Percentiles rank a stretch among this genome's conserved stretches.
phyloP scores from a whole-genome alignment of 129 eudicot genomes.

The Centella asiatica region DNA sequence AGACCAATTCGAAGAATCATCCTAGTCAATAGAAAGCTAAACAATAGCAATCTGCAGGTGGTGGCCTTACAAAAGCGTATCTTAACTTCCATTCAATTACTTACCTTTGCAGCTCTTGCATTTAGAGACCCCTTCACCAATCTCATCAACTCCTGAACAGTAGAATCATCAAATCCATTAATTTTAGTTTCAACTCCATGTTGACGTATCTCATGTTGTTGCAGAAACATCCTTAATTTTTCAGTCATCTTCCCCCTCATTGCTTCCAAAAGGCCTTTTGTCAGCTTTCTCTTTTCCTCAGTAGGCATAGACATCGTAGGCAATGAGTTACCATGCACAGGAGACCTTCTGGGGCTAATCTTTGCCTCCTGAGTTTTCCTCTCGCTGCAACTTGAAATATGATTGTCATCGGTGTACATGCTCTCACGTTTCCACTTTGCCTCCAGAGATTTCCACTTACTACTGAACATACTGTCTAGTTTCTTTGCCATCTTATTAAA shows the following conservation, averaged over 20 bases:
- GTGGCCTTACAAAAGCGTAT: too few relatives aligned
- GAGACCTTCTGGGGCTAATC: slow-evolving; percentile 7
- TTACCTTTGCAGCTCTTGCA: slow-evolving; percentile 30
- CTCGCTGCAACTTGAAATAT: slow-evolving; percentile 1
- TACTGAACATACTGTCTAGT: slow-evolving; percentile 31
- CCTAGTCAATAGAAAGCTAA: neutral
- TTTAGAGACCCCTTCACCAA: slow-evolving; percentile 25
- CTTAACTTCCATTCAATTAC: neutral
- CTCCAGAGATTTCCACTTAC: slow-evolving; percentile 40
- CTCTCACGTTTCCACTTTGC: slow-evolving; percentile 17
- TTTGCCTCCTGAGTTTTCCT: slow-evolving; percentile 19
- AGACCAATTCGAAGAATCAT: neutral
- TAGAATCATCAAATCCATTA: slow-evolving; percentile 27
- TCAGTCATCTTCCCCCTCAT: slow-evolving; percentile 30
- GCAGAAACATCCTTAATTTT: slow-evolving; percentile 24
- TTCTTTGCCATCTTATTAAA: slow-evolving; percentile 42
- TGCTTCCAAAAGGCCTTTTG: slow-evolving; percentile 21
- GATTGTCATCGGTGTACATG: slow-evolving; percentile 8
- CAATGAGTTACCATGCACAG: slow-evolving; percentile 1
- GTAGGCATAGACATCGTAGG: slow-evolving; percentile 20
- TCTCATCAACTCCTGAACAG: slow-evolving; percentile 35
- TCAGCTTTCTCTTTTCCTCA: slow-evolving; percentile 39
- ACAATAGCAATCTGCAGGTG: neutral
- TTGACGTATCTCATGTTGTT: slow-evolving; percentile 23
- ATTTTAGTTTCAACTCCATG: slow-evolving; percentile 30